phyloP scores from a whole-genome alignment of 2,329 filamentous ascomycete species.

The Dothistroma septosporum region DNA sequence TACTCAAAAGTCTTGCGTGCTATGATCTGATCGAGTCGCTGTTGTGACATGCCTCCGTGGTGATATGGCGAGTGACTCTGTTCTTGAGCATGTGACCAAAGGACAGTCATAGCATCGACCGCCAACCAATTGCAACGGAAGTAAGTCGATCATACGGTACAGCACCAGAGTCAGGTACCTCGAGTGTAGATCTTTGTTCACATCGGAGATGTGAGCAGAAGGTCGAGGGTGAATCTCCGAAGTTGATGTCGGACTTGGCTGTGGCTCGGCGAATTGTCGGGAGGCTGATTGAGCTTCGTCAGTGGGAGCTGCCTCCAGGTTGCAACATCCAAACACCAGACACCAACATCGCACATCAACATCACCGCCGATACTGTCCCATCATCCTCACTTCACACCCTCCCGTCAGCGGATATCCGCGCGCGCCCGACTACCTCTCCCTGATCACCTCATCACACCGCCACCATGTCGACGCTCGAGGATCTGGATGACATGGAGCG shows the following conservation, averaged over 20 bases:
- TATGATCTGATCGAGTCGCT: no score
- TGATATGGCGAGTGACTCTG: no score
- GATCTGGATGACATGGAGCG: slow-evolving; percentile 87
- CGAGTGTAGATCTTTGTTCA: no score
- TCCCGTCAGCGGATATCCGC: background rate
- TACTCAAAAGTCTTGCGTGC: no score
- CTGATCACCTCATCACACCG: slow-evolving; percentile 1
- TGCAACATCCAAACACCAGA: background rate
- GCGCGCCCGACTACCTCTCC: background rate
- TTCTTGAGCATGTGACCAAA: no score
- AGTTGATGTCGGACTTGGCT: background rate
- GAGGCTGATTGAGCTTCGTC: background rate
- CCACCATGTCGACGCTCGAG: slow-evolving; percentile 80
- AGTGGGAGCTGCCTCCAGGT: background rate
- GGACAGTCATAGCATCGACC: no score
- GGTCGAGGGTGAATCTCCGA: background rate
- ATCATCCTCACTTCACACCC: background rate
- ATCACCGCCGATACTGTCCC: background rate
- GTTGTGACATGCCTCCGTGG: no score
- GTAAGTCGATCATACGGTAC: no score
- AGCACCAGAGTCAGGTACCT: no score
- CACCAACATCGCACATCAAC: background rate
- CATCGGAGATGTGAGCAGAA: background rate
- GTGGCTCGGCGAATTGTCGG: background rate
- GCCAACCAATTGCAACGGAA: no score